These are phyloP conservation scores for Acanthamoeba castellanii DNA, from an alignment of 208 protist species.

Conservation along the genomic window DNA sequence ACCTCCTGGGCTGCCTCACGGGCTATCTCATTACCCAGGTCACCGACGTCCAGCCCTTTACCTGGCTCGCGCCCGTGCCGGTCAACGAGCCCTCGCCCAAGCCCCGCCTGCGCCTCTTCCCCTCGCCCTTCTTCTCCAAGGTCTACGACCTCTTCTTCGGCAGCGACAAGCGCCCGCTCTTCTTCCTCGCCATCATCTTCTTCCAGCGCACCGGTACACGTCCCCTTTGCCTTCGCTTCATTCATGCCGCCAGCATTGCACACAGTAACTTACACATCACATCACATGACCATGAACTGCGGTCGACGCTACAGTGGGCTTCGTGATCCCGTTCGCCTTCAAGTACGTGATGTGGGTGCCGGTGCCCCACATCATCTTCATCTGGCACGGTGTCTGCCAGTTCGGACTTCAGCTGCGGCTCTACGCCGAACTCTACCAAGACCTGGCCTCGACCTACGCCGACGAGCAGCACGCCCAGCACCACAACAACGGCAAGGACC, in stretches of 20 bases:
- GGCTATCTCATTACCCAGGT: constrained; percentile 24
- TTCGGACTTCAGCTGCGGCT: constrained; percentile 63
- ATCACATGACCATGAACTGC: no score
- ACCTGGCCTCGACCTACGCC: constrained; percentile 28
- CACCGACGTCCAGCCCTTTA: constrained; percentile 35
- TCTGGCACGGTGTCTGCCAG: constrained; percentile 53
- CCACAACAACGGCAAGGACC: no score
- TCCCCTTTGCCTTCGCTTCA: background rate
- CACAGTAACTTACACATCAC: no score
- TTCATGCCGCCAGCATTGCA: no score
- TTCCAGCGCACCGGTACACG: constrained; percentile 50
- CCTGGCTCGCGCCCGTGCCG: constrained; percentile 9
- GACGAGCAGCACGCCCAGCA: background rate
- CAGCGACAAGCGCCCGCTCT: constrained; percentile 58
- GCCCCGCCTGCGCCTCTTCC: constrained; percentile 28
- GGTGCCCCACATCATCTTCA: constrained; percentile 68
- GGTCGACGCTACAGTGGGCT: background rate
- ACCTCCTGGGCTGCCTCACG: constrained; percentile 58
- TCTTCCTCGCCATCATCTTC: constrained; percentile 49
- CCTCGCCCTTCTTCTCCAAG: constrained; percentile 8
- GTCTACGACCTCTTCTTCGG: constrained; percentile 46
- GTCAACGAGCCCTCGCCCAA: constrained; percentile 27
- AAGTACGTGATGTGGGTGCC: constrained; percentile 74
- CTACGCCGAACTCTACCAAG: constrained; percentile 46
- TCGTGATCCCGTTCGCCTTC: constrained; percentile 69